Evolutionary conservation across 1,284 basidiomycete species (phyloP).

Genomic region (Rhodotorula sp.): DNA sequence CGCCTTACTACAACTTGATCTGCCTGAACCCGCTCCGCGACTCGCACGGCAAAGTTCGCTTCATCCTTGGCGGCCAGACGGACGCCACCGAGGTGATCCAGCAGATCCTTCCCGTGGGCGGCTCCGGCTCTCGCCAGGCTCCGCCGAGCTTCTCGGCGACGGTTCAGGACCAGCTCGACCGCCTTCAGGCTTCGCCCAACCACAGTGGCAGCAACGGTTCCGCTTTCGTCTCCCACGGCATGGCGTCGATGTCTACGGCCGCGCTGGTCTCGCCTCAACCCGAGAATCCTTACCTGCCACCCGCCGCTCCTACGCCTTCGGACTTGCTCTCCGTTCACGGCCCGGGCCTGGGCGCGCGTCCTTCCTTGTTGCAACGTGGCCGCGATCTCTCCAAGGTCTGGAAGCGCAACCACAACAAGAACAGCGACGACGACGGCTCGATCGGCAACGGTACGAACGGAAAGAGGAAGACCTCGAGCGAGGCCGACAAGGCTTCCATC

Average conservation of each 20-base stretch:
- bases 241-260: not conserved
- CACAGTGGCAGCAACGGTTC: not conserved
- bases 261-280: not conserved
- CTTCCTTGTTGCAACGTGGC: not conserved
- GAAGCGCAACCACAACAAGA: not conserved
- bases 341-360: not conserved
- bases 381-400: not conserved
- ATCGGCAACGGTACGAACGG: not conserved
- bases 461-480: not conserved
- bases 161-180: conserved; percentile 6
- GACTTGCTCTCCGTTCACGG: not conserved
- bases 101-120: not conserved
- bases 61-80: conserved; percentile 15
- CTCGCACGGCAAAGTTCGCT: conserved; percentile 14
- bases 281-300: not conserved
- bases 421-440: not conserved
- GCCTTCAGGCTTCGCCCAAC: not conserved
- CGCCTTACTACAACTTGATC: conserved; percentile 31
- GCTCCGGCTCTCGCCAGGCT: too few relatives aligned
- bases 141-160: not conserved
- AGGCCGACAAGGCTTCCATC: not conserved
- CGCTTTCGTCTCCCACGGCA: not conserved
- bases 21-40: conserved; percentile 28
- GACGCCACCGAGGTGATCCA: not conserved
- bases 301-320: not conserved